These are phyloP conservation scores for Russula emetica DNA, from an alignment of 768 basidiomycete species.

Conservation along the genomic window DNA sequence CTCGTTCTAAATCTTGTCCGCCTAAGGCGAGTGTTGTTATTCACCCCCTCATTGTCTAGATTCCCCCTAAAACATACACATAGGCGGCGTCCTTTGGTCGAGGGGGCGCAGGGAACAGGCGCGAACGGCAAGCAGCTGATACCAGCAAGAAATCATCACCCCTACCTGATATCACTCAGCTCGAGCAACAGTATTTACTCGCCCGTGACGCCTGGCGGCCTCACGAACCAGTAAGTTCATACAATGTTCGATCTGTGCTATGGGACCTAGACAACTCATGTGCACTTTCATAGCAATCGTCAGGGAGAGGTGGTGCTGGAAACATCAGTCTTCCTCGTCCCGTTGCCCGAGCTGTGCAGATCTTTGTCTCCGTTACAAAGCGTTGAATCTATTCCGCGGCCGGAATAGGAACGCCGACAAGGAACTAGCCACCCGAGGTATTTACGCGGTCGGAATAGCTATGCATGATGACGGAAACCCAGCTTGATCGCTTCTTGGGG, in stretches of 20 bases:
- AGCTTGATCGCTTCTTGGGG: no score
- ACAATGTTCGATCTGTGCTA: not conserved
- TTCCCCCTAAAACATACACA: not conserved
- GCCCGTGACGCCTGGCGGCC: not conserved
- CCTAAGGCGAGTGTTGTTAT: not conserved
- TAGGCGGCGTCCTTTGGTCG: conserved; percentile 16
- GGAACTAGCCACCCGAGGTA: not conserved
- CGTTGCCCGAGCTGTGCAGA: not conserved
- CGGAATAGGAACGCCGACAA: no score
- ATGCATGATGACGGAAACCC: no score
- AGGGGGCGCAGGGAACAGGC: conserved; percentile 21
- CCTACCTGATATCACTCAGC: not conserved
- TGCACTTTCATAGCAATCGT: conserved; percentile 9
- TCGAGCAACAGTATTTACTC: not conserved
- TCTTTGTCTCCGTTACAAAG: not conserved
- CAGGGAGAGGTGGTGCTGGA: conserved; percentile 18
- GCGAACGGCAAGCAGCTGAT: not conserved
- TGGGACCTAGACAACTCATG: not conserved
- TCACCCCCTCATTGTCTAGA: not conserved
- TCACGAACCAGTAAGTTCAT: not conserved
- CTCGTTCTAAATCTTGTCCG: not conserved
- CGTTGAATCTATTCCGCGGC: not conserved
- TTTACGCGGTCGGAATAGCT: not conserved
- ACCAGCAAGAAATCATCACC: not conserved
- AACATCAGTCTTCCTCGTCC: not conserved